Base-by-base conservation (phyloP, 2,329 filamentous ascomycete genomes). In the Alternaria dauci region DNA sequence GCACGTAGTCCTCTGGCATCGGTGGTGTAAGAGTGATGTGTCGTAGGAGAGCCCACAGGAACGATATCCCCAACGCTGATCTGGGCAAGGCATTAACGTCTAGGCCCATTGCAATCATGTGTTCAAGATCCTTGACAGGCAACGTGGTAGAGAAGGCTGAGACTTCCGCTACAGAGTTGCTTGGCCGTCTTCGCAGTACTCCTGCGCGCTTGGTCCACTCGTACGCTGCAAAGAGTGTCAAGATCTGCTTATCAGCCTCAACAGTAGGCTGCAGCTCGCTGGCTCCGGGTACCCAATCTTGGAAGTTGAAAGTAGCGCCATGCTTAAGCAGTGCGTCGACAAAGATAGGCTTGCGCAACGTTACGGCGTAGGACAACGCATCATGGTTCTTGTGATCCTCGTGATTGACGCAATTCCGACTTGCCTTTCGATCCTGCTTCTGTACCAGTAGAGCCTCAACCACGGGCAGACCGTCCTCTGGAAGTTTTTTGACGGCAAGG, bases 291-390 rank as follows among this genome's bases (percentile, higher is more conserved):
- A 50, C 57, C 75, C 75, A 76, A 3, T 75, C 68, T 32, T 70
- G 57, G n/a, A 76, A 60, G 1, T 50, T 39, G 39, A 76, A 70
- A 5, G 68, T 53, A 18, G 73, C 70, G n/a, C 74, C 73, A 26
- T 65, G 47, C 59, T 68, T 67, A n/a, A 77, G 62, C 23, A 77
- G 44, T 6, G 59, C 62, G 32, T 69, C 55, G 1, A 76, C 72
- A 34, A 76, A 77, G 5, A 50, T 9, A 2, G 59, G 59, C 44
- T 76, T 77, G 16, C 67, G 61, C 44, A 71, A 23, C 8, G 64
- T 72, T 5, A 67, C 68, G 8, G 75, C 73, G 54, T 73, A 76
- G 62, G 68, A 70, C 11, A 77, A 46, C 2, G 75, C 73, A 34
- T 71, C 70, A 0, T 53, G 62, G 16, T 66, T 63, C 36, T 68